Evolutionary conservation across 495 filamentous ascomycete genomes (phyloP).

Genomic region (Aspergillus cristatus): DNA sequence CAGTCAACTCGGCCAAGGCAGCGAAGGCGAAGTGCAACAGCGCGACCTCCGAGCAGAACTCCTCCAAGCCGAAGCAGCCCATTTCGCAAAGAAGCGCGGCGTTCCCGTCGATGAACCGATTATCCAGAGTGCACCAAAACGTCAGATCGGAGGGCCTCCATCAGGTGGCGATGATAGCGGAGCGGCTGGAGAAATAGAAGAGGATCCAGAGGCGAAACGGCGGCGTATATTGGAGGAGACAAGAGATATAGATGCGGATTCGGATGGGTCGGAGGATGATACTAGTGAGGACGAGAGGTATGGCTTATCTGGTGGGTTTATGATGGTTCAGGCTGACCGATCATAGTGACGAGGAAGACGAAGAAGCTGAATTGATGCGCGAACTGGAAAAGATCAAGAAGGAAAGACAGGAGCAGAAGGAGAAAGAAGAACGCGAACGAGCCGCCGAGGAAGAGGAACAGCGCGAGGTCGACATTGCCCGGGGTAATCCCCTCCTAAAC

Average conservation of each 20-base stretch:
- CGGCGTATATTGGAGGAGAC: conserved; percentile 82
- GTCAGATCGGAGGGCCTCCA: conserved; percentile 49
- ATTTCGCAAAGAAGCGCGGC: conserved; percentile 78
- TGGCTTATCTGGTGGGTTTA: conserved; percentile 1
- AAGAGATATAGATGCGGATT: conserved; percentile 84
- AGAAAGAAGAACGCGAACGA: conserved; percentile 74
- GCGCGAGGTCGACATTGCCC: conserved; percentile 78
- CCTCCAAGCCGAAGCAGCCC: conserved; percentile 74
- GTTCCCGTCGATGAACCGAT: conserved; percentile 33
- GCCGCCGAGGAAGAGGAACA: conserved; percentile 70
- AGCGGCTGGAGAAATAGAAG: conserved; percentile 39
- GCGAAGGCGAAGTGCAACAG: conserved; percentile 59
- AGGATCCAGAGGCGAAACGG: conserved; percentile 76
- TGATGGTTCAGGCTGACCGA: conserved; percentile 7
- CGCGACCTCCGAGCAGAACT: conserved; percentile 90
- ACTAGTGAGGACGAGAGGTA: conserved; percentile 64
- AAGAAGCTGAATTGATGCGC: conserved; percentile 79
- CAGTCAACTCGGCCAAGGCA: conserved; percentile 81
- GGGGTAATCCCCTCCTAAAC: conserved; percentile 88
- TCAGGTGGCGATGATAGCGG: conserved; percentile 25
- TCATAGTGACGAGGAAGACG: conserved; percentile 74
- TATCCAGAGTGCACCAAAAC: conserved; percentile 44
- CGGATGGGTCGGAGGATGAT: conserved; percentile 58
- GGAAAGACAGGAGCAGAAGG: conserved; percentile 76
- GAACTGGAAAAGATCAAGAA: conserved; percentile 92